Evolutionary conservation across 176 grass and related monocot genomes (phyloP).

Genomic region (Zoysia japonica): DNA sequence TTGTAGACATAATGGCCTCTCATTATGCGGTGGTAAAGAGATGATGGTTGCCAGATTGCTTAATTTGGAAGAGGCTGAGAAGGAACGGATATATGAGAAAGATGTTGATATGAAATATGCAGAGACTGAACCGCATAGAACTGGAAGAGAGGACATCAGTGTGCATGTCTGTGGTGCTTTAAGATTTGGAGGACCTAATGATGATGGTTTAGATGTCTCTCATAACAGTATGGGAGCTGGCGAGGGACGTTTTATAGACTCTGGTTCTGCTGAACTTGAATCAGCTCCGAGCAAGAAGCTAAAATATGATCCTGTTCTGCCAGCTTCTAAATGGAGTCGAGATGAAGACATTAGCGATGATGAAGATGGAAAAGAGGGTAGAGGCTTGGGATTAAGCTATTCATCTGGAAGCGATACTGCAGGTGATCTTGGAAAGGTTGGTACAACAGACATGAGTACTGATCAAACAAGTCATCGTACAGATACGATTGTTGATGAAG

Average conservation of each 20-base stretch:
- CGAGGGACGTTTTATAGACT: slow-evolving; percentile 24
- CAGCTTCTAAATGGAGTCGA: slow-evolving; percentile 90
- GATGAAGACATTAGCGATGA: slow-evolving; percentile 72
- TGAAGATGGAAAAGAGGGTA: slow-evolving; percentile 62
- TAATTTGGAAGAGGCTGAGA: slow-evolving; percentile 88
- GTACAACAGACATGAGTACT: slow-evolving; percentile 46
- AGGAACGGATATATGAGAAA: slow-evolving; percentile 63
- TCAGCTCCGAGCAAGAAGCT: slow-evolving; percentile 51
- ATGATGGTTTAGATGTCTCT: slow-evolving; percentile 39
- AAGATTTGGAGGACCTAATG: slow-evolving; percentile 40
- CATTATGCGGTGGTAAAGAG: slow-evolving; percentile 83
- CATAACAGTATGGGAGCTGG: slow-evolving; percentile 34
- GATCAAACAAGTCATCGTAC: slow-evolving; percentile 44
- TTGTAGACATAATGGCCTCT: slow-evolving; percentile 93
- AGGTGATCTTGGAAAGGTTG: slow-evolving; percentile 51
- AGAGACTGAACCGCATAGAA: slow-evolving; percentile 40
- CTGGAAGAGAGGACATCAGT: slow-evolving; percentile 48
- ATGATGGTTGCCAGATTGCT: slow-evolving; percentile 97
- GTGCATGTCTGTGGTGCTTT: slow-evolving; percentile 36
- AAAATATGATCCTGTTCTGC: slow-evolving; percentile 74
- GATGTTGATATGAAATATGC: slow-evolving; percentile 63
- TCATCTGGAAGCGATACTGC: slow-evolving; percentile 91
- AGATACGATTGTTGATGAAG: slow-evolving; percentile 78
- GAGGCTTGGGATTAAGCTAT: slow-evolving; percentile 83
- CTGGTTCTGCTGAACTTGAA: slow-evolving; percentile 35